Percentiles rank a stretch among this genome's conserved stretches.
Evolutionary conservation across 1,139 yeast species (phyloP).

Genomic region (Zygoascus hellenicus): DNA sequence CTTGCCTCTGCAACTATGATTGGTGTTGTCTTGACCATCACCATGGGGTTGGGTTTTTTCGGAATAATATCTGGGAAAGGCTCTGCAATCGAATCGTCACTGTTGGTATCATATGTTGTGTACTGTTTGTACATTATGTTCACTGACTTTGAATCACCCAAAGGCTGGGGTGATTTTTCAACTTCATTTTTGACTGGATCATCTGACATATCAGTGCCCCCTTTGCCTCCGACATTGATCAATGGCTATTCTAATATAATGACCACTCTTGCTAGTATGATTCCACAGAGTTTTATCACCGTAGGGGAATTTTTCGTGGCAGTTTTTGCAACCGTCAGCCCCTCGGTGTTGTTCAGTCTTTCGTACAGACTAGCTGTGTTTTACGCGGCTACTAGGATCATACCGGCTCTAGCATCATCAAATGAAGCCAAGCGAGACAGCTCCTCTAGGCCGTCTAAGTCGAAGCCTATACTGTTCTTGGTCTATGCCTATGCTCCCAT

Average conservation of each 20-base stretch:
- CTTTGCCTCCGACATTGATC: conserved; percentile 35
- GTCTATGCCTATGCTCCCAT: conserved; percentile 90
- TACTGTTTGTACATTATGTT: conserved; percentile 88
- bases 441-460: conserved; percentile 30
- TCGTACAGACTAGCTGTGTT: conserved; percentile 83
- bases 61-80: conserved; percentile 84
- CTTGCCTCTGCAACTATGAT: conserved; percentile 72
- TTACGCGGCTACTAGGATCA: conserved; percentile 88
- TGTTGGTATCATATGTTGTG: conserved; percentile 83
- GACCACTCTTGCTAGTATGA: conserved; percentile 40
- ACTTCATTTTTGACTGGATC: conserved; percentile 9
- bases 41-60: conserved; percentile 67
- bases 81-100: conserved; percentile 80
- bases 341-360: conserved; percentile 73
- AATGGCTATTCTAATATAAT: conserved; percentile 38
- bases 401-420: conserved; percentile 45
- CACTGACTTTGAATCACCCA: conserved; percentile 54
- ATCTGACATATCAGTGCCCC: conserved; percentile 22
- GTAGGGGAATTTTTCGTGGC: conserved; percentile 63
- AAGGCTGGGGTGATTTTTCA: conserved; percentile 7
- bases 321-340: conserved; percentile 69
- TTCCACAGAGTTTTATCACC: conserved; percentile 48
- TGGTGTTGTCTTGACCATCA: conserved; percentile 76
- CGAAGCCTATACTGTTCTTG: conserved; percentile 39
- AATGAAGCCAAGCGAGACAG: neutral